These are phyloP conservation scores for Terfezia boudieri DNA, from an alignment of 495 filamentous ascomycete genomes.

Conservation along the genomic window DNA sequence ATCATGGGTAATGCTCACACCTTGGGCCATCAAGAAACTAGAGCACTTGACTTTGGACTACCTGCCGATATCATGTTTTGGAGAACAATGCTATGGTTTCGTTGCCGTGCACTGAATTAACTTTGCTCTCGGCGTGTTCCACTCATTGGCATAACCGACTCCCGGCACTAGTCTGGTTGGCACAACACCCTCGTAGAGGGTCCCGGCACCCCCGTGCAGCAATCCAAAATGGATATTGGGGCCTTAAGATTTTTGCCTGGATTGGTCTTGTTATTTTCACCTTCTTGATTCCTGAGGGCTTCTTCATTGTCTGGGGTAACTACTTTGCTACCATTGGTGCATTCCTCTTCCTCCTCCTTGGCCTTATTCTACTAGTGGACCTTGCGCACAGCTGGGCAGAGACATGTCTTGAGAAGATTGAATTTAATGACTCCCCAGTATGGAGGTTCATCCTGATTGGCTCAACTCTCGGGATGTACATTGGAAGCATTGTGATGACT, in stretches of 20 bases:
- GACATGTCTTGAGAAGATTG: constrained; percentile 82
- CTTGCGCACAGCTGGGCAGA: constrained; percentile 97
- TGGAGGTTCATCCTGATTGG: constrained; percentile 79
- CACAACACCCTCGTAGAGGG: too few relatives aligned
- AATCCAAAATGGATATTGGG: constrained; percentile 58
- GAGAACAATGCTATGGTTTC: constrained; percentile 83
- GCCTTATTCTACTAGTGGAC: constrained; percentile 80
- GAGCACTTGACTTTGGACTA: constrained; percentile 82
- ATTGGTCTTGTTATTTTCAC: constrained; percentile 63
- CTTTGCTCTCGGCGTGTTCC: constrained; percentile 87
- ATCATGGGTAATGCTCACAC: constrained; percentile 98
- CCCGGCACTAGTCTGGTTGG: too few relatives aligned
- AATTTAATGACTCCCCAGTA: constrained; percentile 56
- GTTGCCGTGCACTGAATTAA: constrained; percentile 93
- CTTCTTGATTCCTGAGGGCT: constrained; percentile 83
- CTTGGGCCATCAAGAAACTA: constrained; percentile 91
- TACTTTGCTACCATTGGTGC: constrained; percentile 76
- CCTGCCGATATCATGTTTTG: constrained; percentile 75
- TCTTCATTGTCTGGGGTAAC: constrained; percentile 92
- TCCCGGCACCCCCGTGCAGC: constrained; percentile 71
- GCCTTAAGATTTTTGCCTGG: constrained; percentile 64
- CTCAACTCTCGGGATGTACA: constrained; percentile 84
- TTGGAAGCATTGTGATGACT: constrained; percentile 74
- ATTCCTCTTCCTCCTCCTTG: constrained; percentile 83
- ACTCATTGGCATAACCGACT: constrained; percentile 64